Conservation (phyloP, 306 rosid species). For the Acmispon strigosus region DNA sequence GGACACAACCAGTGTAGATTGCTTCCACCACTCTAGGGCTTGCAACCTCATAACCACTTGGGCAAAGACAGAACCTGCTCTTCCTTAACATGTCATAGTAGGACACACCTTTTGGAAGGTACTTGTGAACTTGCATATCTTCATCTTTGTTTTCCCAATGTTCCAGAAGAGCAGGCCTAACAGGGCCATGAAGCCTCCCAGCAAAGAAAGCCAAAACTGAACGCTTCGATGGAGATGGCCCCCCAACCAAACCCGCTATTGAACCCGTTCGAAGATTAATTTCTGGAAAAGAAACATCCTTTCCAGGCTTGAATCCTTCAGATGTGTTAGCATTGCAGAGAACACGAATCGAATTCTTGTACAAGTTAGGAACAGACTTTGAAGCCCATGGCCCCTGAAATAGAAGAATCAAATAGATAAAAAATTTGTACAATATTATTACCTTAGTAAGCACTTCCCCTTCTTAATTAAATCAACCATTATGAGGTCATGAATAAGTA, state of each 20-base stretch:
- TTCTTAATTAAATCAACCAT: background rate
- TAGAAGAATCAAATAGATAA: background rate
- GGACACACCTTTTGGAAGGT: constrained; percentile 74
- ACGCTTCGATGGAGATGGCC: constrained; percentile 72
- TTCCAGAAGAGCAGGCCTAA: constrained; percentile 56
- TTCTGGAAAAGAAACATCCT: constrained; percentile 87
- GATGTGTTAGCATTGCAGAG: constrained; percentile 95
- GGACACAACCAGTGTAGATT: constrained; percentile 87
- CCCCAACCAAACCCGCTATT: constrained; percentile 51
- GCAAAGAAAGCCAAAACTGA: constrained; percentile 74
- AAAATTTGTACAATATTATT: background rate
- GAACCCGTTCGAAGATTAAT: constrained; percentile 63
- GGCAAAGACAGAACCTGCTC: constrained; percentile 83
- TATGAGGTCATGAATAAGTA: background rate
- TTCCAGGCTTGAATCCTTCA: constrained; percentile 72
- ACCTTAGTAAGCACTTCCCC: background rate
- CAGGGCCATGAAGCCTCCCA: constrained; percentile 79
- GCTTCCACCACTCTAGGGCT: constrained; percentile 95
- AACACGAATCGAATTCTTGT: constrained; percentile 61
- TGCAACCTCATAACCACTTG: constrained; percentile 95
- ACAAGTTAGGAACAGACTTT: constrained; percentile 36
- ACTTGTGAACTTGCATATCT: constrained; percentile 56
- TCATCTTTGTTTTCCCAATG: constrained; percentile 82
- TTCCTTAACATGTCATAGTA: constrained; percentile 75
- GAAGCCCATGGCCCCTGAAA: constrained; percentile 80